Percentiles rank a stretch among this genome's conserved stretches.
Conservation (phyloP, 495 filamentous ascomycete species). For the Penicillium subrubescens region DNA sequence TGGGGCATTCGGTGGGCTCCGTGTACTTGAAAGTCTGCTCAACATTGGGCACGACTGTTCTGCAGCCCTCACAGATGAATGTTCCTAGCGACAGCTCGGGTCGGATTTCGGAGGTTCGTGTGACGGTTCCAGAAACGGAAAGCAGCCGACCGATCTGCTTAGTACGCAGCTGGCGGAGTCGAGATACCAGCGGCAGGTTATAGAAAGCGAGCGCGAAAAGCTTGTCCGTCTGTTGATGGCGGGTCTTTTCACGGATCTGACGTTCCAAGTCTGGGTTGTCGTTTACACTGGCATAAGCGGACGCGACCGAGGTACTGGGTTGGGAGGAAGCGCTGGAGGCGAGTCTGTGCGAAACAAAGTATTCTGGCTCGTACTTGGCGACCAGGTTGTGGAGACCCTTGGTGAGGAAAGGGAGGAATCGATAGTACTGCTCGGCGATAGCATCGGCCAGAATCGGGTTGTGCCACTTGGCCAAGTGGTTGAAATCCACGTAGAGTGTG, state of each 20-base stretch:
- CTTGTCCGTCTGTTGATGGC: constrained; percentile 96
- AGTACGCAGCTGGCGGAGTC: constrained; percentile 86
- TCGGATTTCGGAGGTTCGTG: constrained; percentile 92
- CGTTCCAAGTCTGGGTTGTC: constrained; percentile 50
- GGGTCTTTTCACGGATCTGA: constrained; percentile 59
- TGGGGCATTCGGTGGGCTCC: constrained; percentile 94
- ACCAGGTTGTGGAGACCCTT: constrained; percentile 90
- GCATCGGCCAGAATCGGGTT: constrained; percentile 78
- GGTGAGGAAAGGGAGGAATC: constrained; percentile 90
- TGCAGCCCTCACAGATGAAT: constrained; percentile 88
- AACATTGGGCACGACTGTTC: constrained; percentile 78
- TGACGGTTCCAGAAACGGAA: constrained; percentile 95
- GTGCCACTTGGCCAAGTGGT: constrained; percentile 71
- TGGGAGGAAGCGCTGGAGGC: constrained; percentile 62
- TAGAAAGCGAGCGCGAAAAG: constrained; percentile 95
- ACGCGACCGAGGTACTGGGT: constrained; percentile 67
- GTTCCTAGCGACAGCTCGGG: constrained; percentile 91
- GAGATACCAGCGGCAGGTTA: constrained; percentile 91
- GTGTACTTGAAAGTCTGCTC: constrained; percentile 98
- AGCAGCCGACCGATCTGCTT: constrained; percentile 88
- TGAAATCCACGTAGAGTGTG: constrained; percentile 96
- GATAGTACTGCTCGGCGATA: constrained; percentile 88
- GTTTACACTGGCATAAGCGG: constrained; percentile 65
- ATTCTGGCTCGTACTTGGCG: constrained; percentile 89
- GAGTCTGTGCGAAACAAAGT: constrained; percentile 87